These are phyloP conservation scores for Cryptosporidium parvum DNA, from an alignment of 169 alveolate genomes.

Conservation along the genomic window DNA sequence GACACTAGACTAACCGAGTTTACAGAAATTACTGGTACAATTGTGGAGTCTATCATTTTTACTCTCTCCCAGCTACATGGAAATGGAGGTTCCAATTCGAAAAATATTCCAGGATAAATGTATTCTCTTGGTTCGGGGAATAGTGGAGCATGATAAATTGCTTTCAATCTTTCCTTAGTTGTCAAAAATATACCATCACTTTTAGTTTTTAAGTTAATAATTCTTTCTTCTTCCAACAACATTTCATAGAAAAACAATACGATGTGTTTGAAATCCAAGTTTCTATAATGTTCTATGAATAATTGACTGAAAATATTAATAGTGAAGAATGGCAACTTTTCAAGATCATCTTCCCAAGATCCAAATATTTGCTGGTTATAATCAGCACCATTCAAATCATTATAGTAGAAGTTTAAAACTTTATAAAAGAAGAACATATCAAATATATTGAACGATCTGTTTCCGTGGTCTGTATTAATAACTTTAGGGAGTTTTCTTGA, in stretches of 20 bases:
- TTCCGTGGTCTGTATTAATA: not conserved
- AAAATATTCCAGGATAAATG: slow-evolving; percentile 62
- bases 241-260: slow-evolving; percentile 60
- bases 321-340: slow-evolving; percentile 19
- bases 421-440: slow-evolving; percentile 64
- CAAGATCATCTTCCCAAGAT: slow-evolving; percentile 42
- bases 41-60: not conserved
- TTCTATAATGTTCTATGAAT: slow-evolving; percentile 13
- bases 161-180: slow-evolving; percentile 10
- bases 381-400: not conserved
- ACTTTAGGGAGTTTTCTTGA: slow-evolving; percentile 39
- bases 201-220: slow-evolving; percentile 19
- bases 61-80: slow-evolving; percentile 63
- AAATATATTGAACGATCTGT: slow-evolving; percentile 46
- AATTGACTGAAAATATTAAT: slow-evolving; percentile 22
- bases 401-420: slow-evolving; percentile 23
- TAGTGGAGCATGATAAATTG: slow-evolving; percentile 70
- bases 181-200: slow-evolving; percentile 9
- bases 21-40: slow-evolving; percentile 23
- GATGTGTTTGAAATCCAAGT: slow-evolving; percentile 30
- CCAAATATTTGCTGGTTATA: not conserved
- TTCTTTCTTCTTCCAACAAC: slow-evolving; percentile 59
- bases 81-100: slow-evolving; percentile 50
- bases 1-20: not conserved
- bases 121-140: slow-evolving; percentile 35